Conservation (phyloP, 2,329 filamentous ascomycete genomes). For the Helicocarpus griseus region DNA sequence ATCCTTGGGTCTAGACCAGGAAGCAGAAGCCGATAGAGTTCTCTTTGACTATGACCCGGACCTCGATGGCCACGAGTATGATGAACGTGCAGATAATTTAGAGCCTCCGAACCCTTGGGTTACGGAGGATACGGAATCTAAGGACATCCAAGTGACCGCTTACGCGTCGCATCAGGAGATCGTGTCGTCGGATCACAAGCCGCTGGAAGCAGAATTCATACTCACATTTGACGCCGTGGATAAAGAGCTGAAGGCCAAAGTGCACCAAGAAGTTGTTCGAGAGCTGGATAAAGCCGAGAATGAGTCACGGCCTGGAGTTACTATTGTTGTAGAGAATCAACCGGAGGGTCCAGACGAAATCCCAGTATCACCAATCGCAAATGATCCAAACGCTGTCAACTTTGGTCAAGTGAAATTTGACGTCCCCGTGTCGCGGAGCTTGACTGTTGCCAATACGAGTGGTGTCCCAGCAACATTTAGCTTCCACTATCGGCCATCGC, state of each 20-base stretch:
- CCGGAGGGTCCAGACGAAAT: constrained; percentile 23
- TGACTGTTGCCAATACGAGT: constrained; percentile 90
- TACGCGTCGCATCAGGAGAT: constrained; percentile 87
- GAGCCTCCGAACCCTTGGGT: constrained; percentile 25
- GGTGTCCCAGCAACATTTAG: constrained; percentile 67
- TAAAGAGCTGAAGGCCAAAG: constrained; percentile 68
- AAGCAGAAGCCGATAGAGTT: constrained; percentile 67
- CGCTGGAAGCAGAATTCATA: constrained; percentile 71
- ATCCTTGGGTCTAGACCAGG: constrained; percentile 63
- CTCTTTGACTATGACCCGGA: constrained; percentile 88
- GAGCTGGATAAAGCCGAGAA: constrained; percentile 89
- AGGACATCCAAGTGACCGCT: constrained; percentile 49
- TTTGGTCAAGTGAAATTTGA: constrained; percentile 69
- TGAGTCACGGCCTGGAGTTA: constrained; percentile 72
- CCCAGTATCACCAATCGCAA: constrained; percentile 25
- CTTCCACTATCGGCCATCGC: constrained; percentile 63
- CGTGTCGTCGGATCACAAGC: constrained; percentile 91
- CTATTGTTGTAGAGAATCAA: constrained; percentile 62
- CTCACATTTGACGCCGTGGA: constrained; percentile 81
- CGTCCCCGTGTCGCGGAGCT: constrained; percentile 51
- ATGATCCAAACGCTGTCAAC: constrained; percentile 52
- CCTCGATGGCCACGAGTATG: constrained; percentile 52
- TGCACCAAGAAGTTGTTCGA: constrained; percentile 78
- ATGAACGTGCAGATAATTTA: constrained; percentile 45
- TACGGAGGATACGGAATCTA: constrained; percentile 13